Percentiles rank a stretch among this genome's conserved stretches.
Conservation (phyloP, 345 rosid species). For the Bruguiera sexangula region DNA sequence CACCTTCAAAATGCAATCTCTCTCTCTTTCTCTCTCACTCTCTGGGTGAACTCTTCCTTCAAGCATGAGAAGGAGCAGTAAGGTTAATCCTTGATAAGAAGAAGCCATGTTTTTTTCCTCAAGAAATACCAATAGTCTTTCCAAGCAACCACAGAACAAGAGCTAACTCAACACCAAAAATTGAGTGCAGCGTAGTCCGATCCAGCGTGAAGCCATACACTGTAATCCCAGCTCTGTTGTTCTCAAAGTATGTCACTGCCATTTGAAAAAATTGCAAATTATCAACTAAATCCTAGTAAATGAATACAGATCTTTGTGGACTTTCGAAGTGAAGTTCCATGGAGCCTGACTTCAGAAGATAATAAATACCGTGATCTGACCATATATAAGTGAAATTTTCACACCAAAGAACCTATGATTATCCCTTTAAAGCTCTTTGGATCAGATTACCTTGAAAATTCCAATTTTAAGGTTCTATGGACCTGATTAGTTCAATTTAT, state of each 20-base stretch:
- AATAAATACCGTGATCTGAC: too few relatives aligned
- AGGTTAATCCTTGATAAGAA: not conserved
- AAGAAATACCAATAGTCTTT: slow-evolving; percentile 73
- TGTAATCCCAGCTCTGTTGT: slow-evolving; percentile 83
- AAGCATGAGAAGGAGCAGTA: too few relatives aligned
- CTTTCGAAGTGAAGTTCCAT: too few relatives aligned
- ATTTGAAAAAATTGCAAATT: not conserved
- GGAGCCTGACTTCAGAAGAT: too few relatives aligned
- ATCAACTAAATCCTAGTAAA: not conserved
- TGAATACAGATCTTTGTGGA: too few relatives aligned
- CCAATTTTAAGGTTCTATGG: not conserved
- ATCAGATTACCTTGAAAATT: too few relatives aligned
- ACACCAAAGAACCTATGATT: too few relatives aligned
- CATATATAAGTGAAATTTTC: too few relatives aligned
- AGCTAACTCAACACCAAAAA: slow-evolving; percentile 78
- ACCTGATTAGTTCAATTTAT: not conserved
- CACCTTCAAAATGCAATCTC: too few relatives aligned
- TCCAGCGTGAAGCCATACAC: slow-evolving; percentile 78
- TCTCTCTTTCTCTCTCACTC: too few relatives aligned
- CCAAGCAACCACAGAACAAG: slow-evolving; percentile 91
- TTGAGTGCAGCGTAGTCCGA: slow-evolving; percentile 73
- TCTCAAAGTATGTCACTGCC: slow-evolving; percentile 91
- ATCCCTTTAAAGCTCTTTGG: too few relatives aligned
- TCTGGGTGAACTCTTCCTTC: too few relatives aligned
- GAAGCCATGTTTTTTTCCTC: slow-evolving; percentile 5